Evolutionary conservation across 179 eudicot species (phyloP).

Genomic region (Actinidia arguta): DNA sequence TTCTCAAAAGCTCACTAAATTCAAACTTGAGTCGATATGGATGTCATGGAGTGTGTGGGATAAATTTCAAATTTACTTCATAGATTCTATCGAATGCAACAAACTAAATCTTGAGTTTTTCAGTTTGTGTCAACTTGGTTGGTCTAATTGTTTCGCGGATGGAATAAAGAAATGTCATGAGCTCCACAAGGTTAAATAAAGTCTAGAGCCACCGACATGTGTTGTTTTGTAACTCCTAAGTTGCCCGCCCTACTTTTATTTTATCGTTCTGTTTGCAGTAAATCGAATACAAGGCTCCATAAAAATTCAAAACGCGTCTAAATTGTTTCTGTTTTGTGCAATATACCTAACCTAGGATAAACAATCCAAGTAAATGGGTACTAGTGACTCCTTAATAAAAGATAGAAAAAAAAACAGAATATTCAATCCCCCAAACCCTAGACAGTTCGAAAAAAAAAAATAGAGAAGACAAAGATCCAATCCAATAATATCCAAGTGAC

Average conservation of each 20-base stretch:
- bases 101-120: background rate
- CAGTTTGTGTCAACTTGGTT: background rate
- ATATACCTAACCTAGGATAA: too few relatives aligned
- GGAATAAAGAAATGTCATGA: background rate
- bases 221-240: background rate
- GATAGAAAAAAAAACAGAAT: too few relatives aligned
- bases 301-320: too few relatives aligned
- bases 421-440: too few relatives aligned
- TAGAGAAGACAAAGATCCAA: too few relatives aligned
- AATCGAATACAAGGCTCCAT: too few relatives aligned
- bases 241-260: background rate
- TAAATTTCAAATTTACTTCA: background rate
- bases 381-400: too few relatives aligned
- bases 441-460: too few relatives aligned
- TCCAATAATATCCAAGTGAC: too few relatives aligned
- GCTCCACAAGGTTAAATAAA: too few relatives aligned
- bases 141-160: background rate
- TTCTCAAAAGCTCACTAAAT: conserved; percentile 3
- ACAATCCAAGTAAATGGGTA: too few relatives aligned
- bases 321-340: too few relatives aligned
- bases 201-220: background rate
- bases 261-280: background rate
- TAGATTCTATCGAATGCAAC: background rate
- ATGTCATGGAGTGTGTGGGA: background rate
- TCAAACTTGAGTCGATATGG: background rate